These are phyloP conservation scores for Kwoniella shandongensis DNA, from an alignment of 768 basidiomycete genomes.

Conservation along the genomic window DNA sequence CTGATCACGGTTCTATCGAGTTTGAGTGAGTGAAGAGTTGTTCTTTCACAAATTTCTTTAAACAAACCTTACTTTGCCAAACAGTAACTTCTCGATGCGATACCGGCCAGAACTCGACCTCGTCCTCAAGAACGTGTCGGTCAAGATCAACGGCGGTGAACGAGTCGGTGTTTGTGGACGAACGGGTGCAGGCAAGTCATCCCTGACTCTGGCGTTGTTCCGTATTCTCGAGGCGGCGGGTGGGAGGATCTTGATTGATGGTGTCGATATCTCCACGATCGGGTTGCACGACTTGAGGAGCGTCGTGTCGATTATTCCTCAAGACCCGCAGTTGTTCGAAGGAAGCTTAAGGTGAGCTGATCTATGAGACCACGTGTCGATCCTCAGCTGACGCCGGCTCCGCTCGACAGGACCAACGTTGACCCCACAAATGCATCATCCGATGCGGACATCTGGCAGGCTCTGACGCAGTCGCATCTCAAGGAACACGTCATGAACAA, in stretches of 20 bases:
- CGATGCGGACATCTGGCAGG: conserved; percentile 83
- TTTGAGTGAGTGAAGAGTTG: conserved; percentile 40
- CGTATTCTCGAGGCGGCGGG: conserved; percentile 63
- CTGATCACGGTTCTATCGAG: conserved; percentile 45
- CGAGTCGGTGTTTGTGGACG: conserved; percentile 51
- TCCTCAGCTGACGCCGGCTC: neutral
- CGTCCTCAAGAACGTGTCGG: conserved; percentile 46
- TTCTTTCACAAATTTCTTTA: no score
- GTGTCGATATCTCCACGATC: conserved; percentile 67
- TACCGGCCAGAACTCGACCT: conserved; percentile 53
- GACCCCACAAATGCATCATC: conserved; percentile 74
- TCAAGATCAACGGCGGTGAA: conserved; percentile 52
- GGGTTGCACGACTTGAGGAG: conserved; percentile 48
- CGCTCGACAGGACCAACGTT: conserved; percentile 67
- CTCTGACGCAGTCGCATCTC: conserved; percentile 65
- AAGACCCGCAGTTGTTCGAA: conserved; percentile 59
- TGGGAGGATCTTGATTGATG: conserved; percentile 79
- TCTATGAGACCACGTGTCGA: neutral
- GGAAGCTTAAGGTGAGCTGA: conserved; percentile 43
- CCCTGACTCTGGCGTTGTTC: conserved; percentile 53
- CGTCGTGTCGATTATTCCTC: conserved; percentile 78
- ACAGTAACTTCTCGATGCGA: conserved; percentile 49
- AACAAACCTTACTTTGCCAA: no score
- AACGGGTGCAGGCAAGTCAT: conserved; percentile 53
- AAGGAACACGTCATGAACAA: conserved; percentile 52